Evolutionary conservation across 2,329 filamentous ascomycete genomes (phyloP), one percentile per base, ranked within the genome.

Genomic region (Neonectria coccinea): DNA sequence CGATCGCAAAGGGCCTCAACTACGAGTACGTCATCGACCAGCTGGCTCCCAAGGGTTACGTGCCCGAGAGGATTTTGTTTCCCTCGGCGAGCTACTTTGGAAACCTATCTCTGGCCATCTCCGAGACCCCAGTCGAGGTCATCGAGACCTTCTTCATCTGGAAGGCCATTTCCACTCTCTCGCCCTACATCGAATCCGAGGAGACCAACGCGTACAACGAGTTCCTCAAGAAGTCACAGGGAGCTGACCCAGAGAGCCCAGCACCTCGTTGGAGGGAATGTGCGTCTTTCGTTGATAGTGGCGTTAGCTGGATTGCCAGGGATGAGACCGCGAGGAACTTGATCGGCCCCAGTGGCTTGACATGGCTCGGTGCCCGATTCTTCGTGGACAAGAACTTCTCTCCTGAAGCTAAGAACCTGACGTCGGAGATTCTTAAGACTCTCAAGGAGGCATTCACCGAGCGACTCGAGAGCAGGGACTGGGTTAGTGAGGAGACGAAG

Each of bases 321-420:
- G 44, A 56, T 20, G 22, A 5, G 0, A 3, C 16, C 16, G 31
- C 31, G 31, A 11, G 4, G 11, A 33, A 33, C 10, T 12, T 33
- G 31, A 47, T 57, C n/a, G 56, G 62, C 7, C 60, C 63, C 7
- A 50, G 55, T 22, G 84, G 85, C 5, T 75, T 92, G 22, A 86
- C 86, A 2, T 92, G 90, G 89, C 89, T 91, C 53, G 79, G 92
- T 16, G 90, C 89, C 73, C 86, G 89, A 22, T 92, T 92, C 79
- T 93, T 89, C 67, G 83, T 92, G 2, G 86, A 92, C 66, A 87
- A 87, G 53, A 85, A 89, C 1, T 93, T 92, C 71, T 88, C 89
- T 0, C 84, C 89, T 12, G 85, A 88, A 20, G 89, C 89, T 0
- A 91, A 91, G 74, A 79, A 86, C 4, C 86, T 91, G 50, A 89